These are phyloP conservation scores for Epichloe brachyelytri DNA, from an alignment of 2,329 filamentous ascomycete genomes.

Conservation along the genomic window DNA sequence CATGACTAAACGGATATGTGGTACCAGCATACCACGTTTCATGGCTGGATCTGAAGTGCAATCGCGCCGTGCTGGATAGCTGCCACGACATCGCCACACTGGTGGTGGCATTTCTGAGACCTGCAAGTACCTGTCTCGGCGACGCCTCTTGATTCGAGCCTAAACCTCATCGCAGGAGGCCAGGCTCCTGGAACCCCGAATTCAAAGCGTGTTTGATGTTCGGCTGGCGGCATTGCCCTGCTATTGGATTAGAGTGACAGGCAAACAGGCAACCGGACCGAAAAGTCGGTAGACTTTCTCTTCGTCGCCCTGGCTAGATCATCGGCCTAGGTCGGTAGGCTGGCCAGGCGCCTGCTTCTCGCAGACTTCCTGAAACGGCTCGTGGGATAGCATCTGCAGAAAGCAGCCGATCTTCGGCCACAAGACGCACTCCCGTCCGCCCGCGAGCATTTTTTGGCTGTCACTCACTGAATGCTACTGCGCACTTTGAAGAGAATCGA, in stretches of 20 bases:
- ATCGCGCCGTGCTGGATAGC: neutral
- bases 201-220: slow-evolving; percentile 4
- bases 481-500: neutral
- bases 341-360: neutral
- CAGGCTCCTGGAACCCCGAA: neutral
- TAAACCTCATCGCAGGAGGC: slow-evolving; percentile 2
- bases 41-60: neutral
- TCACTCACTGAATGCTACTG: neutral
- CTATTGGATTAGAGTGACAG: slow-evolving; percentile 4
- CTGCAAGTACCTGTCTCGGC: slow-evolving; percentile 11
- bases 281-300: slow-evolving; percentile 6
- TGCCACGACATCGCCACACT: neutral
- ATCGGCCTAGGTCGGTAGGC: neutral
- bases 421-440: neutral
- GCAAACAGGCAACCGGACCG: slow-evolving; percentile 8
- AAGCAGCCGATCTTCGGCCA: neutral
- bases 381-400: neutral
- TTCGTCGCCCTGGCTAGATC: neutral
- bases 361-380: neutral
- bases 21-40: slow-evolving; percentile 5
- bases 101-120: slow-evolving; percentile 6
- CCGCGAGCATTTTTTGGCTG: neutral
- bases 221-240: slow-evolving; percentile 6
- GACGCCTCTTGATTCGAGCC: slow-evolving; percentile 8
- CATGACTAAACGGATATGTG: neutral